These are phyloP conservation scores for Conticribra weissflogii DNA, from an alignment of 108 stramenopile genomes.

Conservation along the genomic window DNA sequence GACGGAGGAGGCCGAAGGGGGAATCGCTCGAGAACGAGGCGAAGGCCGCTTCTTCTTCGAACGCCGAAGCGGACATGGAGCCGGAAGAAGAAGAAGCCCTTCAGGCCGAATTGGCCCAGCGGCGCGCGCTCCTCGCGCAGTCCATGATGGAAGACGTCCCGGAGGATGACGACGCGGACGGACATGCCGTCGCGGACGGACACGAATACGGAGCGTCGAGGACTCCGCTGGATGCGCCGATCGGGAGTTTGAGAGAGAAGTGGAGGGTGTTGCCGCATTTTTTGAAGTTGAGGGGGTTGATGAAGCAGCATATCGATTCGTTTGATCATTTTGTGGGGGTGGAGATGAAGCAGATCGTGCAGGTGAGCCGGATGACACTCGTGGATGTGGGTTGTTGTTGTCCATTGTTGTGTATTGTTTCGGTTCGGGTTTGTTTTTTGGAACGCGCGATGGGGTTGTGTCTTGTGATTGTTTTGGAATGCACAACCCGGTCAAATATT, in stretches of 20 bases:
- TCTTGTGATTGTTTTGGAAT: no score
- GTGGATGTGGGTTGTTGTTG: not conserved
- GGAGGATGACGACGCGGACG: not conserved
- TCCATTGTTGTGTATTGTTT: no score
- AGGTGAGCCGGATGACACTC: constrained; percentile 36
- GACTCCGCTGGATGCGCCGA: constrained; percentile 84
- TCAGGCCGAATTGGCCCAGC: constrained; percentile 46
- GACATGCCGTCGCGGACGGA: constrained; percentile 18
- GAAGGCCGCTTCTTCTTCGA: no score
- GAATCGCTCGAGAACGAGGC: no score
- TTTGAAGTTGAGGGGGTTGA: constrained; percentile 88
- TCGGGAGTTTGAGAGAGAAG: constrained; percentile 89
- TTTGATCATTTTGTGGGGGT: constrained; percentile 97
- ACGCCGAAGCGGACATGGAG: constrained; percentile 7
- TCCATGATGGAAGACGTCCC: constrained; percentile 6
- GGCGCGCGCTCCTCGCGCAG: constrained; percentile 19
- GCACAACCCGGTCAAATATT: no score
- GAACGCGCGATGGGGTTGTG: no score
- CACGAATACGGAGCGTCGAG: constrained; percentile 76
- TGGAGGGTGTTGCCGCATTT: constrained; percentile 97
- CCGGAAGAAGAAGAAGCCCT: constrained; percentile 54
- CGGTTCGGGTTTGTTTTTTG: no score
- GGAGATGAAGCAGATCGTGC: constrained; percentile 92
- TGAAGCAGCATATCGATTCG: constrained; percentile 98
- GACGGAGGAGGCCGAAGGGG: no score